A percentile compares a stretch with the other conserved stretches of the same genome.
These are phyloP conservation scores for Fusarium sterilihyphosum DNA, from an alignment of 2,329 filamentous ascomycete genomes.

Conservation along the genomic window DNA sequence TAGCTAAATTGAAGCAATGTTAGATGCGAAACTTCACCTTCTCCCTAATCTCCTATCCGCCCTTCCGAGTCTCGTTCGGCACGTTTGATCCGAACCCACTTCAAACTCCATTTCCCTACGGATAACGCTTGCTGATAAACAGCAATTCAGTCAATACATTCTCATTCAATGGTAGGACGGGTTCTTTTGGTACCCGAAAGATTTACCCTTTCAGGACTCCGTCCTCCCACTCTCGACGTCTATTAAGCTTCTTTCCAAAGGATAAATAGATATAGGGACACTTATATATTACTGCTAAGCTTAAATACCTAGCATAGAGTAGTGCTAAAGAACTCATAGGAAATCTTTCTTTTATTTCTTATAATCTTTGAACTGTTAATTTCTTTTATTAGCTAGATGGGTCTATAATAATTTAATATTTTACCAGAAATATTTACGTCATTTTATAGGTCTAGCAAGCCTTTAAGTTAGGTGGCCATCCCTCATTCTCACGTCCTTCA, in stretches of 20 bases:
- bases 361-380: neutral
- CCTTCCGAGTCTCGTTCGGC: neutral
- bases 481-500: too few species aligned
- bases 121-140: too few species aligned
- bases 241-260: neutral
- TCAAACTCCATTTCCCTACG: neutral
- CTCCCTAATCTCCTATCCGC: neutral
- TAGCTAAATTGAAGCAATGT: too few species aligned
- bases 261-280: rapidly evolving
- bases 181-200: rapidly evolving
- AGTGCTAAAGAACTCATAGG: too few species aligned
- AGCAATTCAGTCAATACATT: too few species aligned
- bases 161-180: too few species aligned
- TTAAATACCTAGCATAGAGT: too few species aligned
- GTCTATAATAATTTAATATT: too few species aligned
- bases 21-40: neutral
- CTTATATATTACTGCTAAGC: rapidly evolving
- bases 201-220: rapidly evolving
- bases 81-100: neutral
- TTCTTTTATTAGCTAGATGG: neutral
- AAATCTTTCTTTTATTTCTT: neutral
- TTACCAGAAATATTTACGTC: too few species aligned
- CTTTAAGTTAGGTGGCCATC: too few species aligned
- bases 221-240: rapidly evolving
- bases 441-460: too few species aligned